These are phyloP conservation scores for Sporothrix pallida DNA, from an alignment of 2,329 filamentous ascomycete species.

Conservation along the genomic window DNA sequence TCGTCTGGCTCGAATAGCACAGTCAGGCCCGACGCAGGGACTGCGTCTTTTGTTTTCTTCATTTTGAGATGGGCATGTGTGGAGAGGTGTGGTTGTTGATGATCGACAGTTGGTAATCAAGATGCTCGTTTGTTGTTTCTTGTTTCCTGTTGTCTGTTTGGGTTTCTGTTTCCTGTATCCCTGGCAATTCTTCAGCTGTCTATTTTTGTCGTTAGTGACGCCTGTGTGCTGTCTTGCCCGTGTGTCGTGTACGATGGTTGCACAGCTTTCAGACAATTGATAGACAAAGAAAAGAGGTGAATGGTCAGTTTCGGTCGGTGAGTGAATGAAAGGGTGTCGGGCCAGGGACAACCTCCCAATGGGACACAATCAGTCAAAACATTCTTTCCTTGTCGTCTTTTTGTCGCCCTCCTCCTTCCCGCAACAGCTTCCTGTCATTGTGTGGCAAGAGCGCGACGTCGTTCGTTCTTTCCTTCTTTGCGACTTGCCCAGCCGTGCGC, in stretches of 20 bases:
- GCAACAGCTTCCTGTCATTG: background rate
- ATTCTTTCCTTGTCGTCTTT: background rate
- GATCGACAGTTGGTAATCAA: background rate
- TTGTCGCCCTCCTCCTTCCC: background rate
- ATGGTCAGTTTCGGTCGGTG: background rate
- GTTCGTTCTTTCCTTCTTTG: background rate
- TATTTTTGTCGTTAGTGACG: background rate
- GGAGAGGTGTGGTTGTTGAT: background rate
- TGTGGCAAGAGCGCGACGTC: background rate
- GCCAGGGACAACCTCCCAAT: background rate
- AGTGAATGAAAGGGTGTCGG: background rate
- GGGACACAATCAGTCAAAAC: background rate
- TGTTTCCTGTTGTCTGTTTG: background rate
- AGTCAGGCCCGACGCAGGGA: slow-evolving; percentile 44
- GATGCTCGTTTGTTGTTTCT: background rate
- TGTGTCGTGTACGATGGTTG: slow-evolving; percentile 1
- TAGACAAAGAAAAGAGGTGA: background rate
- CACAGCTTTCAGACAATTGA: slow-evolving; percentile 4
- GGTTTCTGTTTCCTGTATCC: background rate
- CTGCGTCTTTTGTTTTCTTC: slow-evolving; percentile 41
- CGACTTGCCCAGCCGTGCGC: background rate
- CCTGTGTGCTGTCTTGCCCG: background rate
- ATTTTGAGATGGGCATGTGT: slow-evolving; percentile 33
- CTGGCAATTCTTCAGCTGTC: background rate
- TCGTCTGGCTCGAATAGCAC: slow-evolving; percentile 46